Conservation (phyloP, 1,139 yeast species). For the Geotrichum histeridarum region DNA sequence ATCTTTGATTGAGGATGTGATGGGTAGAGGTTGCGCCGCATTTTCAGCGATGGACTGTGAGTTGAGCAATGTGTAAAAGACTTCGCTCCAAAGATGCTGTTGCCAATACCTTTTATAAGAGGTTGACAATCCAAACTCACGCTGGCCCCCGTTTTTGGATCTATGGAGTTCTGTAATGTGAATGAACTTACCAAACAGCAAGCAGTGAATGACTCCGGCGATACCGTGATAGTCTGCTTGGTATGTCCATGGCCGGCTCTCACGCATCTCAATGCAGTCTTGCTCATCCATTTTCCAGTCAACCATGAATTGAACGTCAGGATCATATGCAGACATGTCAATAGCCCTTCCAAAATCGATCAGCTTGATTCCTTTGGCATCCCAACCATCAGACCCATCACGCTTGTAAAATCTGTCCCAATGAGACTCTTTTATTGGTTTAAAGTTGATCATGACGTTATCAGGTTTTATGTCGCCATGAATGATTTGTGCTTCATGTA, state of each 20-base stretch:
- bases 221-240: constrained; percentile 84
- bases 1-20: constrained; percentile 39
- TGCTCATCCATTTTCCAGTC: constrained; percentile 64
- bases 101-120: constrained; percentile 77
- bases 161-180: constrained; percentile 31
- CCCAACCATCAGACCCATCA: constrained; percentile 47
- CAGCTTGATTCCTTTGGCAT: constrained; percentile 51
- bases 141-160: constrained; percentile 24
- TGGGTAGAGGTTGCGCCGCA: constrained; percentile 37
- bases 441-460: constrained; percentile 72
- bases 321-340: constrained; percentile 54
- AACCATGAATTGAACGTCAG: constrained; percentile 51
- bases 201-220: constrained; percentile 67
- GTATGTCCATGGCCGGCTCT: constrained; percentile 62
- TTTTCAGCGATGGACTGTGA: constrained; percentile 39
- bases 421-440: constrained; percentile 24
- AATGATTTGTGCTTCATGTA: constrained; percentile 62
- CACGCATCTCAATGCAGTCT: constrained; percentile 72
- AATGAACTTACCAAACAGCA: constrained; percentile 57
- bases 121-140: constrained; percentile 39
- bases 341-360: constrained; percentile 84
- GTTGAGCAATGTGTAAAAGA: constrained; percentile 63
- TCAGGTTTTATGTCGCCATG: constrained; percentile 89
- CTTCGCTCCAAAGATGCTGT: constrained; percentile 59
- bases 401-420: constrained; percentile 30